Percentiles rank a stretch among this genome's conserved stretches.
These are phyloP conservation scores for Xylariaceae sp. DNA, from an alignment of 2,329 filamentous ascomycete genomes.

Conservation along the genomic window DNA sequence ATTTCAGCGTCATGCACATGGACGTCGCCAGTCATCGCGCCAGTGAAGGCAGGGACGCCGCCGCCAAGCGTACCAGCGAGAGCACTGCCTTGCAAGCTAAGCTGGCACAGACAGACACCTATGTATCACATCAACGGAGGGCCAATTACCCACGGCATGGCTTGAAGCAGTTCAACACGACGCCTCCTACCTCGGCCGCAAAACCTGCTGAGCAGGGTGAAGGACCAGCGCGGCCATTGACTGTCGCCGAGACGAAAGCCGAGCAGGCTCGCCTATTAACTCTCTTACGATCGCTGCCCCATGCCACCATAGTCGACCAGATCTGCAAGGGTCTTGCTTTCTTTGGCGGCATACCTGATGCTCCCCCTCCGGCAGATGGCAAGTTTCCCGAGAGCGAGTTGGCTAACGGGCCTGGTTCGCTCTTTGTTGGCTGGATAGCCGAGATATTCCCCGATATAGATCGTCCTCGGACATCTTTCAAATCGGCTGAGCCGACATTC, in stretches of 20 bases:
- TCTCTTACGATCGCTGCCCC: slow-evolving; percentile 52
- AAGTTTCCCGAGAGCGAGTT: slow-evolving; percentile 54
- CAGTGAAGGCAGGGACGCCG: slow-evolving; percentile 47
- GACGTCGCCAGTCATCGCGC: slow-evolving; percentile 43
- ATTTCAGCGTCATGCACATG: slow-evolving; percentile 63
- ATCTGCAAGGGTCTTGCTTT: slow-evolving; percentile 60
- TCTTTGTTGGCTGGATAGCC: slow-evolving; percentile 59
- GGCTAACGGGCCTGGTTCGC: slow-evolving; percentile 52
- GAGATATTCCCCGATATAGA: slow-evolving; percentile 56
- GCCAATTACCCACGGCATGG: slow-evolving; percentile 32
- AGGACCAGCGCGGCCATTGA: slow-evolving; percentile 30
- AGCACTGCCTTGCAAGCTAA: slow-evolving; percentile 56
- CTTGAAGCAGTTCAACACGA: slow-evolving; percentile 23
- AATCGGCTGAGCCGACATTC: slow-evolving; percentile 13
- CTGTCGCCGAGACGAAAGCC: slow-evolving; percentile 49
- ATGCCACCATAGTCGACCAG: slow-evolving; percentile 56
- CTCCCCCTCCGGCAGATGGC: slow-evolving; percentile 46
- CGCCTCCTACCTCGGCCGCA: slow-evolving; percentile 12
- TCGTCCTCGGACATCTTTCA: slow-evolving; percentile 27
- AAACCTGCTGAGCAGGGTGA: slow-evolving; percentile 16
- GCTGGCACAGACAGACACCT: slow-evolving; percentile 51
- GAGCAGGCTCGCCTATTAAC: slow-evolving; percentile 59
- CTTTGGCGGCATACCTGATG: slow-evolving; percentile 57
- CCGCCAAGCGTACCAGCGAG: slow-evolving; percentile 59
- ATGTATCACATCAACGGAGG: slow-evolving; percentile 47